These are phyloP conservation scores for Rhizopus stolonifer DNA, from an alignment of 371 early-diverging fungal species.

Conservation along the genomic window DNA sequence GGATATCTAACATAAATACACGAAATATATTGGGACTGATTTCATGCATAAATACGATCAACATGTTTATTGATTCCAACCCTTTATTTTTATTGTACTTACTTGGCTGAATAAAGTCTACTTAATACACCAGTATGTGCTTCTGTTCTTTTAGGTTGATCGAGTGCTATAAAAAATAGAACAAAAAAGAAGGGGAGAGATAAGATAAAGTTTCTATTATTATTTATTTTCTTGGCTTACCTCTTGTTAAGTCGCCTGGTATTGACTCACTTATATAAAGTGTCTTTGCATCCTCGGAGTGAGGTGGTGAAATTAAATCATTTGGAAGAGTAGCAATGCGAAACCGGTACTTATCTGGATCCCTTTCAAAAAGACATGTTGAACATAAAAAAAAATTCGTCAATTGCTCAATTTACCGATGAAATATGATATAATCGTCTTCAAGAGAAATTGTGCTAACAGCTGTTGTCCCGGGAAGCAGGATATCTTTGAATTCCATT, in stretches of 20 bases:
- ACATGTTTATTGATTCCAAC: background rate
- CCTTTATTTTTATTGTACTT: conserved; percentile 2
- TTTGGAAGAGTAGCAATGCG: conserved; percentile 29
- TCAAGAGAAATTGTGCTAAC: conserved; percentile 38
- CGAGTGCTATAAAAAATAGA: conserved; percentile 13
- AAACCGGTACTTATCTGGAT: conserved; percentile 45
- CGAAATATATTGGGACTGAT: conserved; percentile 28
- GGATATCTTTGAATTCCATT: conserved; percentile 35
- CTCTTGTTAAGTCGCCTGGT: conserved; percentile 28
- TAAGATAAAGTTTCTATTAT: background rate
- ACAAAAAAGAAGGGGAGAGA: background rate
- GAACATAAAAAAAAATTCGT: background rate
- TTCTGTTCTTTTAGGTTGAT: conserved; percentile 29
- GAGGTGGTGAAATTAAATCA: conserved; percentile 25
- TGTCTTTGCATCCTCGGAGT: conserved; percentile 19
- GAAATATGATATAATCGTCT: conserved; percentile 30
- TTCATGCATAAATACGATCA: background rate
- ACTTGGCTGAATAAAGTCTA: conserved; percentile 35
- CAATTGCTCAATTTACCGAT: conserved; percentile 24
- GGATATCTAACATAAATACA: conserved; percentile 33
- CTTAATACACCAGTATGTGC: conserved; percentile 20
- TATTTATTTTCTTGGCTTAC: conserved; percentile 16
- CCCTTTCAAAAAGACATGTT: conserved; percentile 16
- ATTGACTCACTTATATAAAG: conserved; percentile 6
- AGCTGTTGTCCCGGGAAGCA: conserved; percentile 40